phyloP scores from a whole-genome alignment of 139 green algal genomes.

The Tetradesmus lagerheimii region DNA sequence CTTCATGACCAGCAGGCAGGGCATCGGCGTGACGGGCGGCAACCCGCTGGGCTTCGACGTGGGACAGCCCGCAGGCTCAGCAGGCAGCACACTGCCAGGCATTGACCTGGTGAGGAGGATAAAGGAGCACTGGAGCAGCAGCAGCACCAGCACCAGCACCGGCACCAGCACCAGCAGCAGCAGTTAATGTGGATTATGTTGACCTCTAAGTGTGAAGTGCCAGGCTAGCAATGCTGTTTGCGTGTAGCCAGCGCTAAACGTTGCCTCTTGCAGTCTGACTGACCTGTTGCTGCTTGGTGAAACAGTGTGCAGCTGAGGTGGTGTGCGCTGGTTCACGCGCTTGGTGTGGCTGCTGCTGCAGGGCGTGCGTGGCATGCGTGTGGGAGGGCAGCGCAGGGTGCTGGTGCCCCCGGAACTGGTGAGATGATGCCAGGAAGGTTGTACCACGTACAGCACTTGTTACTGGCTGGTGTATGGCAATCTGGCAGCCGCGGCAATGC shows the following conservation, averaged over 20 bases:
- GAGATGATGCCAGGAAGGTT: neutral
- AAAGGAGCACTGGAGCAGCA: too few species aligned
- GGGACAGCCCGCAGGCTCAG: conserved; percentile 61
- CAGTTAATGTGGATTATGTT: neutral
- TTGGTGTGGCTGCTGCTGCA: conserved; percentile 26
- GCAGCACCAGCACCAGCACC: neutral
- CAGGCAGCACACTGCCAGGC: conserved; percentile 76
- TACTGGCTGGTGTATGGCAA: neutral
- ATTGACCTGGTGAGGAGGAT: conserved; percentile 81
- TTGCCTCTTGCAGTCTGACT: too few species aligned
- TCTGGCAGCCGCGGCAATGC: too few species aligned
- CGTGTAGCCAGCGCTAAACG: too few species aligned
- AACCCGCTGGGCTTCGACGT: conserved; percentile 92
- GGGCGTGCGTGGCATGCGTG: conserved; percentile 88
- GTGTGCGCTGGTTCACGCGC: too few species aligned
- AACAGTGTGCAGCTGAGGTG: too few species aligned
- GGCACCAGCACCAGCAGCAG: neutral
- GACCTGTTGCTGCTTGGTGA: too few species aligned
- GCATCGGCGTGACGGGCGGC: conserved; percentile 86
- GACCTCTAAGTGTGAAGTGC: too few species aligned
- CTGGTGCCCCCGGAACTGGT: conserved; percentile 86
- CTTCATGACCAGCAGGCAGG: conserved; percentile 84
- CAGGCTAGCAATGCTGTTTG: too few species aligned
- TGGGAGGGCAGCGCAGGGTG: conserved; percentile 81
- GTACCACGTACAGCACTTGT: neutral